Conservation (phyloP, 2,329 filamentous ascomycete genomes). For the Sclerotinia minor region DNA sequence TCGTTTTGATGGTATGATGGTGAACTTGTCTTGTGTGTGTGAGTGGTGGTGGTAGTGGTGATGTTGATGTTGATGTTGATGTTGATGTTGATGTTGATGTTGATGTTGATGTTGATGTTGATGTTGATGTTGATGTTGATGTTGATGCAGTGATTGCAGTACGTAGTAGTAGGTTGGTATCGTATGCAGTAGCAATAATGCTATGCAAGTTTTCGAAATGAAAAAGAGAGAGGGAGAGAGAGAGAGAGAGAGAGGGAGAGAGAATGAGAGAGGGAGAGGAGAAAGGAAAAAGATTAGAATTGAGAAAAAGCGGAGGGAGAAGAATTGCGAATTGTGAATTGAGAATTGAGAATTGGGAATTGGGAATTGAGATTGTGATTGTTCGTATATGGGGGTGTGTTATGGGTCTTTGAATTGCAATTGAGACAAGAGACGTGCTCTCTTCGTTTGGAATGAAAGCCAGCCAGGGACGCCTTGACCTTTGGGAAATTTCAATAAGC, state of each 20-base stretch:
- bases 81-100: too few relatives aligned
- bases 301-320: background rate
- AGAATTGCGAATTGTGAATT: background rate
- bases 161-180: background rate
- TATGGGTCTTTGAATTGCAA: conserved; percentile 8
- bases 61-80: too few relatives aligned
- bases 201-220: conserved; percentile 14
- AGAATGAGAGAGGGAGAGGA: background rate
- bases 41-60: background rate
- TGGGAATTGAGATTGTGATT: background rate
- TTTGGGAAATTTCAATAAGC: conserved; percentile 16
- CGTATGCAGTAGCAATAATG: conserved; percentile 14
- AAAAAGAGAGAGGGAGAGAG: background rate
- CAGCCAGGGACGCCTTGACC: conserved; percentile 22
- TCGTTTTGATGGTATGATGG: background rate
- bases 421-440: conserved; percentile 25
- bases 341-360: background rate
- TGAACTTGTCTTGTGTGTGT: too few relatives aligned
- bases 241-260: background rate
- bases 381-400: background rate
- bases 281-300: background rate
- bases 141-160: conserved; percentile 17
- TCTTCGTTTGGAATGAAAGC: conserved; percentile 15
- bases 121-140: background rate
- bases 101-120: too few relatives aligned